phyloP scores from a whole-genome alignment of 768 basidiomycete genomes.

The Astraeus odoratus region DNA sequence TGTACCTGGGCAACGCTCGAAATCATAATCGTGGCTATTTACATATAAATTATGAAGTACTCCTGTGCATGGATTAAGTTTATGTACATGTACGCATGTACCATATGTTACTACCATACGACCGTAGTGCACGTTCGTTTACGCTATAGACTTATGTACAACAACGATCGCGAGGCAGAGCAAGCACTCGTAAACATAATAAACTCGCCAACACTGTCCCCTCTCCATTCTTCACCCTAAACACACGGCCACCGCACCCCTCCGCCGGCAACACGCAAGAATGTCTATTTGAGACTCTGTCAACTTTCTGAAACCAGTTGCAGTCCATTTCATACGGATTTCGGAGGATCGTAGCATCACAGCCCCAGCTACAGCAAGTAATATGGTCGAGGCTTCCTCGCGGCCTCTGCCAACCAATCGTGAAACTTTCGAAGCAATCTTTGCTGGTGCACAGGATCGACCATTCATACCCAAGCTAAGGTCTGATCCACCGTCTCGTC shows the following conservation, averaged over 20 bases:
- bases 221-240: slow-evolving; percentile 13
- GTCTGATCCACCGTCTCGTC: slow-evolving; percentile 41
- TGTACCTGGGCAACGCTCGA: not conserved
- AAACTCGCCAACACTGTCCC: not conserved
- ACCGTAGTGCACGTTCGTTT: too few relatives aligned
- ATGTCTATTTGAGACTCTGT: slow-evolving; percentile 23
- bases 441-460: slow-evolving; percentile 46
- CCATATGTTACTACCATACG: too few relatives aligned
- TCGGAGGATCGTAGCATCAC: slow-evolving; percentile 10
- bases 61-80: too few relatives aligned
- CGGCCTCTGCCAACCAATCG: slow-evolving; percentile 33
- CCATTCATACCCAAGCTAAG: slow-evolving; percentile 54
- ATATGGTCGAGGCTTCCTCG: slow-evolving; percentile 14
- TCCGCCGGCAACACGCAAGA: slow-evolving; percentile 3
- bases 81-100: too few relatives aligned
- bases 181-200: slow-evolving; percentile 29
- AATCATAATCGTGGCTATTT: not conserved
- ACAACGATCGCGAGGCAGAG: slow-evolving; percentile 2
- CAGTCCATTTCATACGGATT: slow-evolving; percentile 7
- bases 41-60: too few relatives aligned
- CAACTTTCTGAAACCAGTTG: slow-evolving; percentile 4
- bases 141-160: not conserved
- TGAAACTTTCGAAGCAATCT: slow-evolving; percentile 46
- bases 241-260: slow-evolving; percentile 4
- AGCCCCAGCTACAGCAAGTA: slow-evolving; percentile 11